Percentiles rank a stretch among this genome's conserved stretches.
These are phyloP conservation scores for Vigna angularis DNA, from an alignment of 306 rosid species.

Conservation along the genomic window DNA sequence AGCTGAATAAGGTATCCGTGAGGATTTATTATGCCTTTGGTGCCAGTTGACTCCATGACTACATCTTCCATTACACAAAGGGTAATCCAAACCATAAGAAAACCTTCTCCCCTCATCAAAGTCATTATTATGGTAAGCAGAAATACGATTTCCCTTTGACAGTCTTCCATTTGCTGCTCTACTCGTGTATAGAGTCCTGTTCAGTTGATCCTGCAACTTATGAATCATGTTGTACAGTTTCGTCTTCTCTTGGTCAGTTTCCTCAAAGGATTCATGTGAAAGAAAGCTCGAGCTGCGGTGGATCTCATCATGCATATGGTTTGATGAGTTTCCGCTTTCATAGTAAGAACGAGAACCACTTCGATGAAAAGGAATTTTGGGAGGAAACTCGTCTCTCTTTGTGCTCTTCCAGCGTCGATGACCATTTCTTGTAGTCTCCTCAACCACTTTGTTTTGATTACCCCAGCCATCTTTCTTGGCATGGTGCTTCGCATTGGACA, in stretches of 20 bases:
- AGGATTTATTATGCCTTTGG: constrained; percentile 48
- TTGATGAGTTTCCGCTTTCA: constrained; percentile 52
- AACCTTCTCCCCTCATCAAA: constrained; percentile 54
- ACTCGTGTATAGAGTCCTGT: constrained; percentile 48
- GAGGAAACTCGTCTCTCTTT: constrained; percentile 54
- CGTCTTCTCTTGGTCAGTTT: constrained; percentile 64
- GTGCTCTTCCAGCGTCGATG: constrained; percentile 49
- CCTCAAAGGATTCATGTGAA: constrained; percentile 49
- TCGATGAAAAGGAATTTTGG: constrained; percentile 51
- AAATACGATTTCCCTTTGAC: constrained; percentile 48
- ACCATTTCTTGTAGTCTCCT: constrained; percentile 54
- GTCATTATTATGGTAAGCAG: constrained; percentile 49
- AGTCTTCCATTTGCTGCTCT: constrained; percentile 52
- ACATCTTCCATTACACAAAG: constrained; percentile 53
- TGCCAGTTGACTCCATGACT: constrained; percentile 46
- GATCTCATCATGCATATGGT: constrained; percentile 53
- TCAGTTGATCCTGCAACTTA: constrained; percentile 70
- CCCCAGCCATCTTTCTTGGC: constrained; percentile 45
- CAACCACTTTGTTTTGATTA: constrained; percentile 52
- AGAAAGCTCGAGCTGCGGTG: constrained; percentile 53
- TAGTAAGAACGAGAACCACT: constrained; percentile 48
- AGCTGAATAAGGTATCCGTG: constrained; percentile 69
- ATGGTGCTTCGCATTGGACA: constrained; percentile 50
- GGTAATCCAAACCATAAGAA: constrained; percentile 52
- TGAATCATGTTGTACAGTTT: constrained; percentile 64